Evolutionary conservation across 2,329 filamentous ascomycete species (phyloP).

Genomic region (Penicillium hesseltinei): DNA sequence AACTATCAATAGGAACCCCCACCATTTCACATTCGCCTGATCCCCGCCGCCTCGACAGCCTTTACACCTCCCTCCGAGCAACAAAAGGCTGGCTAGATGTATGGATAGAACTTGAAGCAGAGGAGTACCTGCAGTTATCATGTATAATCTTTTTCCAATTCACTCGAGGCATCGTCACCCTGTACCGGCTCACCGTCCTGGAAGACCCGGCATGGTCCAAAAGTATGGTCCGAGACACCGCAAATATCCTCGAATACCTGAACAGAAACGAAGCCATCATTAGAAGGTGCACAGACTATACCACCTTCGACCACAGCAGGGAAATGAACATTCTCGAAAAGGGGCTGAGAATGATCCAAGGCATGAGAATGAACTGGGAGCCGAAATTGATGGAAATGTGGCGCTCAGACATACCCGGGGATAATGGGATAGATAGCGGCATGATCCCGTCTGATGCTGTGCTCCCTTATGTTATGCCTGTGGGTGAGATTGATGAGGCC

Average conservation of each 20-base stretch:
- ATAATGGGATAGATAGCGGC: neutral
- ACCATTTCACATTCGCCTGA: constrained; percentile 21
- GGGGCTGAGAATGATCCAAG: constrained; percentile 16
- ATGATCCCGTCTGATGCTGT: constrained; percentile 7
- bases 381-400: constrained; percentile 23
- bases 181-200: constrained; percentile 25
- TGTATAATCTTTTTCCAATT: constrained; percentile 28
- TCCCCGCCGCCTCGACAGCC: constrained; percentile 22
- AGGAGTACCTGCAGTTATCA: constrained; percentile 16
- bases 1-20: constrained; percentile 17
- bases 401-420: constrained; percentile 11
- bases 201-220: constrained; percentile 31
- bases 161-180: constrained; percentile 17
- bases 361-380: constrained; percentile 21
- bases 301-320: neutral
- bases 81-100: constrained; percentile 24
- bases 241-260: constrained; percentile 25
- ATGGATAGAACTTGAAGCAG: constrained; percentile 15
- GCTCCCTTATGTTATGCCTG: constrained; percentile 12
- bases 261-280: constrained; percentile 16
- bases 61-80: constrained; percentile 22
- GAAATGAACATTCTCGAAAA: constrained; percentile 21
- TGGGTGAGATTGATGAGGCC: constrained; percentile 20
- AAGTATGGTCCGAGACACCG: constrained; percentile 25
- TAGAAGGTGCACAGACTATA: constrained; percentile 10